Conservation (phyloP, 2,329 filamentous ascomycete species). For the Madurella mycetomatis region DNA sequence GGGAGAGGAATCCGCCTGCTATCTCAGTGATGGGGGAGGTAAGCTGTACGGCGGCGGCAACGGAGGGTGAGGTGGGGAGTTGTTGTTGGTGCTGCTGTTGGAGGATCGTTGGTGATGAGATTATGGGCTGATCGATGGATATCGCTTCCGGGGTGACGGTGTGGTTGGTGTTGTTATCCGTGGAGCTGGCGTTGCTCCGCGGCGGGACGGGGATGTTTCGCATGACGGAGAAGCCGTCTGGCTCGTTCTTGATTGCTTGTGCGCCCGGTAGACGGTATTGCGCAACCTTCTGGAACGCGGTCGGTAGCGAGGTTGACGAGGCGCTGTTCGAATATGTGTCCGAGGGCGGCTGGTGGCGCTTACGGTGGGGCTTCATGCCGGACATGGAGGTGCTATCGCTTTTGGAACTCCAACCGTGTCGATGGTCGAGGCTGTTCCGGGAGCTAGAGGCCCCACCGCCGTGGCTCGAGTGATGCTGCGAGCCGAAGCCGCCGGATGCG, state of each 20-base stretch:
- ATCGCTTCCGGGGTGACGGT: conserved; percentile 17
- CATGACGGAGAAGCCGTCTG: conserved; percentile 37
- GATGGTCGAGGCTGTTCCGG: conserved; percentile 20
- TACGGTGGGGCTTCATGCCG: conserved; percentile 18
- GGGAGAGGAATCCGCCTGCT: conserved; percentile 13
- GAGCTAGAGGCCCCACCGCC: conserved; percentile 1
- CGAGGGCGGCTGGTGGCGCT: conserved; percentile 8
- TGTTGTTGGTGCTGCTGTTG: conserved; percentile 19
- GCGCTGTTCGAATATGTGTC: conserved; percentile 35
- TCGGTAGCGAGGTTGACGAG: conserved; percentile 39
- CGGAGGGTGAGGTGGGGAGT: conserved; percentile 29
- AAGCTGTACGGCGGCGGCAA: conserved; percentile 23
- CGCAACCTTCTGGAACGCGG: conserved; percentile 29
- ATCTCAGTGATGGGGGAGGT: conserved; percentile 10
- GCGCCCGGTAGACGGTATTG: conserved; percentile 11
- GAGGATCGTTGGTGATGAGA: conserved; percentile 37
- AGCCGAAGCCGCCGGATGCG: conserved; percentile 76
- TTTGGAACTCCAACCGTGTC: conserved; percentile 30
- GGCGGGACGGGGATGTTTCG: conserved; percentile 38
- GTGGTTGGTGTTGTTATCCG: conserved; percentile 15
- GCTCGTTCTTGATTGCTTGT: conserved; percentile 34
- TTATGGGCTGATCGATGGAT: conserved; percentile 42
- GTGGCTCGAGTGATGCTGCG: conserved; percentile 20
- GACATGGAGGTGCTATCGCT: conserved; percentile 27
- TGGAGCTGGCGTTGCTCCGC: conserved; percentile 36